Base-by-base conservation (phyloP, 139 green algal species). In the Ostreobium quekettii region DNA sequence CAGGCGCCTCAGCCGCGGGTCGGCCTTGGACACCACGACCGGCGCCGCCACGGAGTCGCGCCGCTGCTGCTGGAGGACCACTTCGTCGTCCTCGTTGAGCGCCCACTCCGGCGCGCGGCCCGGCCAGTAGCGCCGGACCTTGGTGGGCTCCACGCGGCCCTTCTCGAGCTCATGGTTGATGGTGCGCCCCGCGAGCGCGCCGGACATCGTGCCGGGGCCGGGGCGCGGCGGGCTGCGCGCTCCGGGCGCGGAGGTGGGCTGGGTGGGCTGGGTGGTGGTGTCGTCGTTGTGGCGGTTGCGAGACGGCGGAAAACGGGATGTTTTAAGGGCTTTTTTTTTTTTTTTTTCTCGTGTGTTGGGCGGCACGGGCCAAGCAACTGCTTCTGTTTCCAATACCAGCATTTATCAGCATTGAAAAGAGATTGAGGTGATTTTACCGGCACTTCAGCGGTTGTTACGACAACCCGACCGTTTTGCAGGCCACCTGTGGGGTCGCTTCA, bases 61-160 rank as follows among this genome's bases (percentile, higher is more conserved):
- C 42, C 42, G 11, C 19, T 53, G 42, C 11, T 53, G 11, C 15
- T 11, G 15, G 42, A 53, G 42, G 15, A 53, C 47, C 33, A 49
- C 47, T 36, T 66, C 65, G 30, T 77, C 74, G 2, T 77, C 48
- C 2, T 85, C 80, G 30, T 79, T 42, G 4, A 77, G 60, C 2
- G 83, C 78, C 90, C 90, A 96, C 49, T 91, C 85, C 6, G 90
- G 90, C 2, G 84, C 87, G 38, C 82, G 80, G 39, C 91, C 91
- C 0, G 91, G 77, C 83, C 91, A 91, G 74, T 97, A 97, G 1
- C 91, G 77, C 61, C 80, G 80, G 3, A 95, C 90, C 7, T 84
- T 85, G 2, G 84, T 89, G 7, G 74, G 66, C 28, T 80, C 79
- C 0, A 95, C 87, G 2, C 83, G 79, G 0, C 89, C 89, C 64